phyloP scores from a whole-genome alignment of 192 early-diverging fungal species.

The Chytriomyces sp. region DNA sequence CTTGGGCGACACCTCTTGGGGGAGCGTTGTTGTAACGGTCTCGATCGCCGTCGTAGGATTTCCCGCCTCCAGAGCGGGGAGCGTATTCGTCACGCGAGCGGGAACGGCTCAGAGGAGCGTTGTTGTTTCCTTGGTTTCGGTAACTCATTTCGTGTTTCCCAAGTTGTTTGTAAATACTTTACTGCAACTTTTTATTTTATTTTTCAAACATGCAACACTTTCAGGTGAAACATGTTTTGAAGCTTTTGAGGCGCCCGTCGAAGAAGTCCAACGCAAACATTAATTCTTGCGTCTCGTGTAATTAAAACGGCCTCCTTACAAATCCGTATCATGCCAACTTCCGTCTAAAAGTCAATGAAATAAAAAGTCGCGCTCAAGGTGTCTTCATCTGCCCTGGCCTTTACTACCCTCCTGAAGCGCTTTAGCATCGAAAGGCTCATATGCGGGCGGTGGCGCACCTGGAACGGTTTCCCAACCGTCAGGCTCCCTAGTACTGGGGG shows the following conservation, averaged over 20 bases:
- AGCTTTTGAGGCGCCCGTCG: too few relatives aligned
- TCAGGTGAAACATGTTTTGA: too few relatives aligned
- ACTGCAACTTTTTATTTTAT: not conserved
- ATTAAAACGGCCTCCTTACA: not conserved
- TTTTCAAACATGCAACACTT: not conserved
- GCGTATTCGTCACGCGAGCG: not conserved
- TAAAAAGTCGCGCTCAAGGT: not conserved
- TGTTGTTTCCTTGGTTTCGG: conserved; percentile 5
- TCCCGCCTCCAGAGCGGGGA: not conserved
- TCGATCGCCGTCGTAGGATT: not conserved
- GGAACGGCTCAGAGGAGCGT: not conserved
- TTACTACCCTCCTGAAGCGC: not conserved
- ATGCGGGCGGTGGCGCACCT: not conserved
- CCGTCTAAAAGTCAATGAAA: not conserved
- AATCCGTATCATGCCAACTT: not conserved
- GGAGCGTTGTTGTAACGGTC: not conserved
- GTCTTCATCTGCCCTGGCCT: too few relatives aligned
- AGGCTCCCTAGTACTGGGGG: not conserved
- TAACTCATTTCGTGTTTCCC: conserved; percentile 16
- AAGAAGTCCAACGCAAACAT: too few relatives aligned
- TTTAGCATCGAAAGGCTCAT: not conserved
- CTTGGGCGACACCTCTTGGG: not conserved
- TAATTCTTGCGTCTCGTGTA: not conserved
- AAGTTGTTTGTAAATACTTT: not conserved
- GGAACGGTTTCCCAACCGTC: not conserved